These are phyloP conservation scores for Microcyclospora tardicrescens DNA, from an alignment of 2,329 filamentous ascomycete genomes.

Conservation along the genomic window DNA sequence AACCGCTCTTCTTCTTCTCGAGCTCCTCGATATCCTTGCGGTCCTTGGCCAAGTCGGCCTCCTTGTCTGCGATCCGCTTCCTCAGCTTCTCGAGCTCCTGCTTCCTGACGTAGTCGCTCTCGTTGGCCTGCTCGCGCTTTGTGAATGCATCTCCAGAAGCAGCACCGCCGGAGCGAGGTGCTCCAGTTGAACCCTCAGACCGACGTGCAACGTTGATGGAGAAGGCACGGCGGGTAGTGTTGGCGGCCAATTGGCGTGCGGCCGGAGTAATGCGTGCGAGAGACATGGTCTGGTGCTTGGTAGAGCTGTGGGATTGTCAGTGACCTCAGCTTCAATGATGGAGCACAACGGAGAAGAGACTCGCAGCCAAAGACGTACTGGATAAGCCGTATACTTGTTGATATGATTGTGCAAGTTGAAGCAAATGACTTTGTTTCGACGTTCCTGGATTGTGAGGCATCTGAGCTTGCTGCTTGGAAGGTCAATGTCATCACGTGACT, in stretches of 20 bases:
- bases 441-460: too few relatives aligned
- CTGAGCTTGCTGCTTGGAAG: too few relatives aligned
- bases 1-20: constrained; percentile 7
- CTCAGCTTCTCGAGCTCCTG: constrained; percentile 74
- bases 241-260: constrained; percentile 25
- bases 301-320: too few relatives aligned
- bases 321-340: too few relatives aligned
- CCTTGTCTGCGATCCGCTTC: constrained; percentile 21
- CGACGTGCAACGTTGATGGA: constrained; percentile 29
- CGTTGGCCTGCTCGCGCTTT: constrained; percentile 75
- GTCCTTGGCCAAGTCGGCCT: constrained; percentile 14
- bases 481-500: too few relatives aligned
- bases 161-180: constrained; percentile 28
- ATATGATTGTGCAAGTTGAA: too few relatives aligned
- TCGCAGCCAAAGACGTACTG: too few relatives aligned
- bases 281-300: constrained; percentile 12
- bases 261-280: constrained; percentile 25
- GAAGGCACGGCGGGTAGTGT: constrained; percentile 27
- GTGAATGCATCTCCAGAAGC: constrained; percentile 71
- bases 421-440: too few relatives aligned
- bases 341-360: too few relatives aligned
- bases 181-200: constrained; percentile 31
- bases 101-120: constrained; percentile 72
- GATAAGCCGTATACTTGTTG: too few relatives aligned
- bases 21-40: constrained; percentile 11